A percentile compares a stretch with the other conserved stretches of the same genome.
Evolutionary conservation across 1,139 yeast genomes (phyloP).

Genomic region (Schwanniomyces etchellsii): DNA sequence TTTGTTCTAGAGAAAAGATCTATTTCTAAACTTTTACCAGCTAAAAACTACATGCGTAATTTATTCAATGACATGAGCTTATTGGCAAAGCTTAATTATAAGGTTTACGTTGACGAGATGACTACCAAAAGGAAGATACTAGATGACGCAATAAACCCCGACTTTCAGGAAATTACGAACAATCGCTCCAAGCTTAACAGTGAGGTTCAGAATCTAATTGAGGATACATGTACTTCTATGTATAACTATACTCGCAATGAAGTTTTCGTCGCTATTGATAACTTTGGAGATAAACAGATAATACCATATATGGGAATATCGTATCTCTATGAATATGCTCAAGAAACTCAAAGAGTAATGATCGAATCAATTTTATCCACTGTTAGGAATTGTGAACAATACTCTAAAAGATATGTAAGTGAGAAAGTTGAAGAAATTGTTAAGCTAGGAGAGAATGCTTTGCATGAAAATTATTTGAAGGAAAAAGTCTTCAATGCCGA

Average conservation of each 20-base stretch:
- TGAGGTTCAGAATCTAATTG: constrained; percentile 42
- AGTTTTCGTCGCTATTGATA: constrained; percentile 48
- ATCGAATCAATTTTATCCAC: constrained; percentile 57
- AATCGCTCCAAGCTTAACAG: constrained; percentile 57
- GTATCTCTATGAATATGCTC: constrained; percentile 66
- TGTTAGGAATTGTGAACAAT: constrained; percentile 61
- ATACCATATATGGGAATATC: constrained; percentile 58
- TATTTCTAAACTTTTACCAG: constrained; percentile 84
- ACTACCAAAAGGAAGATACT: constrained; percentile 43
- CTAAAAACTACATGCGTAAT: constrained; percentile 75
- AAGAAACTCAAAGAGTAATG: constrained; percentile 62
- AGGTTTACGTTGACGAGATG: constrained; percentile 46
- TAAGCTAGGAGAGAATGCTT: constrained; percentile 50
- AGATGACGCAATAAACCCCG: constrained; percentile 44
- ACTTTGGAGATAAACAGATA: constrained; percentile 54
- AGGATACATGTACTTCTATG: constrained; percentile 49
- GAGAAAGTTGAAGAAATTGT: constrained; percentile 59
- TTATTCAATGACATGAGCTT: constrained; percentile 59
- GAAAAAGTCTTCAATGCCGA: constrained; percentile 70
- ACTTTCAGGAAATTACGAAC: constrained; percentile 45
- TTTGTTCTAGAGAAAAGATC: constrained; percentile 89
- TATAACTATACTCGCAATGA: constrained; percentile 57
- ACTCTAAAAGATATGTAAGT: constrained; percentile 58
- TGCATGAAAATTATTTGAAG: constrained; percentile 55
- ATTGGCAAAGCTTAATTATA: constrained; percentile 57